Evolutionary conservation across 305 asterid genomes (phyloP).

Genomic region (Fraxinus angustifolia): DNA sequence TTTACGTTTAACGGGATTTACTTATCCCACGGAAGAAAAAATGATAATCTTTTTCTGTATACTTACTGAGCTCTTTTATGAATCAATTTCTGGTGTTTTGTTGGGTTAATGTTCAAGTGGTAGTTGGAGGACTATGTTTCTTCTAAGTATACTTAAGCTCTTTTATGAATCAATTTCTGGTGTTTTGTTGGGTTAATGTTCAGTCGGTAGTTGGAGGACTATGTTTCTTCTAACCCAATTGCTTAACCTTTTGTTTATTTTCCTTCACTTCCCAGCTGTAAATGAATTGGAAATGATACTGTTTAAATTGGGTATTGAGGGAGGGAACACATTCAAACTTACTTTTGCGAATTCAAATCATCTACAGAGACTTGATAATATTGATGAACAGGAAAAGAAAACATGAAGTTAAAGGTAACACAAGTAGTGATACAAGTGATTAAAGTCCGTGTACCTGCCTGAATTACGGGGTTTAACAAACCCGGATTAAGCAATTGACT

Average conservation of each 20-base stretch:
- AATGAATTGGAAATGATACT: background rate
- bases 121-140: background rate
- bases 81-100: background rate
- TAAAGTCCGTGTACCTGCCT: background rate
- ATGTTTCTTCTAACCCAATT: background rate
- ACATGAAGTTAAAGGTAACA: background rate
- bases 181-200: background rate
- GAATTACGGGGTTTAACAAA: background rate
- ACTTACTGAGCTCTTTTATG: background rate
- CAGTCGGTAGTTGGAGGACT: background rate
- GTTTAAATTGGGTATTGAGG: background rate
- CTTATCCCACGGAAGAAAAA: background rate
- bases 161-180: background rate
- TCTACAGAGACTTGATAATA: background rate
- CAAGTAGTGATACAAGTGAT: background rate
- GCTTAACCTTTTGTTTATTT: background rate
- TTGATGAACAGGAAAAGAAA: background rate
- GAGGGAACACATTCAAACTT: background rate
- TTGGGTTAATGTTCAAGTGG: background rate
- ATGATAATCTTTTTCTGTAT: background rate
- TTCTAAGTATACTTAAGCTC: background rate
- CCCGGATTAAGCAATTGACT: background rate
- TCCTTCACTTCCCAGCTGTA: background rate
- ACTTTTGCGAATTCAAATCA: background rate
- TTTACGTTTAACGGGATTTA: background rate